Percentiles rank a stretch among this genome's conserved stretches.
phyloP scores from a whole-genome alignment of 2,329 filamentous ascomycete species.

The Aspergillus japonicus region DNA sequence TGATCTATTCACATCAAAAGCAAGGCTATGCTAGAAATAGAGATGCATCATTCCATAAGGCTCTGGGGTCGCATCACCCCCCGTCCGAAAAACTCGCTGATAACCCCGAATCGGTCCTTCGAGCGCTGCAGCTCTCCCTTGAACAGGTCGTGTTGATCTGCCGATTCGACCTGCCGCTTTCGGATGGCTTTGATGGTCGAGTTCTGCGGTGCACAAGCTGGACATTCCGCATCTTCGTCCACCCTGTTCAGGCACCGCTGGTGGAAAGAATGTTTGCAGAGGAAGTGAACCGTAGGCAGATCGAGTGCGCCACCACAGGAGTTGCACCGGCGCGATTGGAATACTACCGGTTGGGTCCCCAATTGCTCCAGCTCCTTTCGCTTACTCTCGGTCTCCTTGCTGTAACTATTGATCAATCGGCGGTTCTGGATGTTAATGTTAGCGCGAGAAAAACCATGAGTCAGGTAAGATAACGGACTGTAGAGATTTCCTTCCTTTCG shows the following conservation, averaged over 20 bases:
- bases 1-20: slow-evolving; percentile 7
- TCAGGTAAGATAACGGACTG: slow-evolving; percentile 32
- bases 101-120: slow-evolving; percentile 80
- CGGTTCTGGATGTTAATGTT: slow-evolving; percentile 59
- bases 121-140: slow-evolving; percentile 73
- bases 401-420: slow-evolving; percentile 77
- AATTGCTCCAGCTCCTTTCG: slow-evolving; percentile 76
- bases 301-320: slow-evolving; percentile 77
- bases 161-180: slow-evolving; percentile 79
- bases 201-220: slow-evolving; percentile 79
- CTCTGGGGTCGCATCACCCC: slow-evolving; percentile 71
- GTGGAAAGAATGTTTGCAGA: slow-evolving; percentile 97
- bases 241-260: slow-evolving; percentile 76
- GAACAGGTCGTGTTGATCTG: slow-evolving; percentile 86
- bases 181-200: slow-evolving; percentile 85
- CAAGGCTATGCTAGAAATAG: slow-evolving; percentile 2
- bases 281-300: slow-evolving; percentile 87
- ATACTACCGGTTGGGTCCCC: slow-evolving; percentile 75
- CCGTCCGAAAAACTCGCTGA: slow-evolving; percentile 91
- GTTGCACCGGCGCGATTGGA: slow-evolving; percentile 85
- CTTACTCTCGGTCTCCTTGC: slow-evolving; percentile 77
- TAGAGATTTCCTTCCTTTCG: slow-evolving; percentile 80
- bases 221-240: slow-evolving; percentile 73
- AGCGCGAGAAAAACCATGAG: slow-evolving; percentile 12
- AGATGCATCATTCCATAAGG: slow-evolving; percentile 32